Percentiles rank a stretch among this genome's conserved stretches.
These are phyloP conservation scores for Protomyces inouyei DNA, from an alignment of 1,139 yeast genomes.

Conservation along the genomic window DNA sequence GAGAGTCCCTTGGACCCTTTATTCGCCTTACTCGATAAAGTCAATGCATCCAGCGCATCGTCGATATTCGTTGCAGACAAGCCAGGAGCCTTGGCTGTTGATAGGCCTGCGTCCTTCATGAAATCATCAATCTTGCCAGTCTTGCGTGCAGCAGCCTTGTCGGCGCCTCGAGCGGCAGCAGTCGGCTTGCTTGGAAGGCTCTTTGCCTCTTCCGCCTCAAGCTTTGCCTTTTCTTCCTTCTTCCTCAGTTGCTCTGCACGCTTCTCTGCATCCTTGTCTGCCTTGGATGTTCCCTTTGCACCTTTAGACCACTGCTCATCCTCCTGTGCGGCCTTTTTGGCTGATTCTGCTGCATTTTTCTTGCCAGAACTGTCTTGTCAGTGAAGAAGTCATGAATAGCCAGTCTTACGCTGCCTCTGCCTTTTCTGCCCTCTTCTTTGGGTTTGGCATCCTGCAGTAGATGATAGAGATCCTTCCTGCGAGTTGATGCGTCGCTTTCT, in stretches of 20 bases:
- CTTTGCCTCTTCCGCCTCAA: slow-evolving; percentile 59
- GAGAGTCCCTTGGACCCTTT: slow-evolving; percentile 43
- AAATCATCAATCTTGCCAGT: slow-evolving; percentile 63
- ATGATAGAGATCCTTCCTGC: no score
- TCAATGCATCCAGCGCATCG: slow-evolving; percentile 70
- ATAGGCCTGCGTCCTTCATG: slow-evolving; percentile 35
- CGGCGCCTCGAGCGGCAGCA: slow-evolving; percentile 62
- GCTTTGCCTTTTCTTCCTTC: slow-evolving; percentile 44
- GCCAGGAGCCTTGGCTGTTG: slow-evolving; percentile 42
- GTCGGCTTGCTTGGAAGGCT: slow-evolving; percentile 56
- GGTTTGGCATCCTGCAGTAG: slow-evolving; percentile 14
- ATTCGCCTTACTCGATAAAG: slow-evolving; percentile 42
- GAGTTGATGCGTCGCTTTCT: no score
- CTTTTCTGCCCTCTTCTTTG: slow-evolving; percentile 28
- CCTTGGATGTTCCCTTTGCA: slow-evolving; percentile 58
- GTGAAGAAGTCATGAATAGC: background rate
- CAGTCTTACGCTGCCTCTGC: slow-evolving; percentile 24
- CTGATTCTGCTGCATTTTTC: slow-evolving; percentile 52
- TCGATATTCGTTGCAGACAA: slow-evolving; percentile 73
- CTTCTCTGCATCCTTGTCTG: slow-evolving; percentile 37
- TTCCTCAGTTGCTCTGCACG: slow-evolving; percentile 43
- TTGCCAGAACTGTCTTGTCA: slow-evolving; percentile 45
- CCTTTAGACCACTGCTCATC: slow-evolving; percentile 69
- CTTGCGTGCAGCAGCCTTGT: slow-evolving; percentile 59
- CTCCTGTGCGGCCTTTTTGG: slow-evolving; percentile 62